A percentile compares a stretch with the other conserved stretches of the same genome.
phyloP scores from a whole-genome alignment of 192 early-diverging fungal genomes.

The Entomortierella parvispora region DNA sequence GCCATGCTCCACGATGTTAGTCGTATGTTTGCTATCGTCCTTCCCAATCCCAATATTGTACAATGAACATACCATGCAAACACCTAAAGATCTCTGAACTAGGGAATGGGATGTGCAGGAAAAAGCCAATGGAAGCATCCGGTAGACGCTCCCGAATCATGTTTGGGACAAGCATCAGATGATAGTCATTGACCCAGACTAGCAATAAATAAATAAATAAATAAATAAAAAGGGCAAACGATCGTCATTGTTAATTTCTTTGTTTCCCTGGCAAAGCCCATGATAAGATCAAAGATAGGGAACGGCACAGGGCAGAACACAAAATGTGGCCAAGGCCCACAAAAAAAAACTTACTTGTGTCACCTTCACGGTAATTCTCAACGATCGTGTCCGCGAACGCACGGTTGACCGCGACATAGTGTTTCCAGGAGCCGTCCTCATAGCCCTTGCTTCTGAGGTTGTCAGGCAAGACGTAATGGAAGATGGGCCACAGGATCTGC shows the following conservation, averaged over 20 bases:
- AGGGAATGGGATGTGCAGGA: slow-evolving; percentile 97
- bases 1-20: too few relatives aligned
- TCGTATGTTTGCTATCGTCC: too few relatives aligned
- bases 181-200: slow-evolving; percentile 99
- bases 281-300: not conserved
- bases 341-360: slow-evolving; percentile 73
- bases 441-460: slow-evolving; percentile 83
- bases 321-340: slow-evolving; percentile 1
- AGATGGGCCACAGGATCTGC: slow-evolving; percentile 95
- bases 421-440: slow-evolving; percentile 83
- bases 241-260: not conserved
- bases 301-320: slow-evolving; percentile 2
- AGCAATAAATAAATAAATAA: slow-evolving; percentile 7
- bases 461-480: slow-evolving; percentile 94
- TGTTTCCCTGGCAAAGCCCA: not conserved
- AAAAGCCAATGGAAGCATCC: slow-evolving; percentile 92
- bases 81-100: slow-evolving; percentile 95
- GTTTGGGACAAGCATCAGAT: slow-evolving; percentile 91
- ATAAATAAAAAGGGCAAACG: not conserved
- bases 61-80: slow-evolving; percentile 70
- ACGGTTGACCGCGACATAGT: slow-evolving; percentile 85
- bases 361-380: slow-evolving; percentile 79
- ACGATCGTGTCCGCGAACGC: slow-evolving; percentile 86
- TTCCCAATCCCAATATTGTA: too few relatives aligned
- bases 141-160: slow-evolving; percentile 89